Evolutionary conservation across 2,329 filamentous ascomycete genomes (phyloP).

Genomic region (Aspergillus sp.): DNA sequence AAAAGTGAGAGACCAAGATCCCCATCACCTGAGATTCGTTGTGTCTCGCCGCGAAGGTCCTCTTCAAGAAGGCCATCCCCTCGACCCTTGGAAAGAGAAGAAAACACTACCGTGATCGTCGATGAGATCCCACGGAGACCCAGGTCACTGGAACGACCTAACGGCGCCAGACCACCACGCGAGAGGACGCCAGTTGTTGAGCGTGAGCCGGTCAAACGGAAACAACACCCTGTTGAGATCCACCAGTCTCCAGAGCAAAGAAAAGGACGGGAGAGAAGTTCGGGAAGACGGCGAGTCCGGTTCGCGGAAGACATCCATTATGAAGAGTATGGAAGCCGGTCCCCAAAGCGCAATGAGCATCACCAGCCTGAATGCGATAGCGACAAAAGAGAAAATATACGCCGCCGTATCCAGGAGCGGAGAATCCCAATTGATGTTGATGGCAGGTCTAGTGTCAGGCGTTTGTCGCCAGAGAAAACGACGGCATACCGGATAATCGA

Average conservation of each 20-base stretch:
- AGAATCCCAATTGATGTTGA: neutral
- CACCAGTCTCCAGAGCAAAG: conserved; percentile 13
- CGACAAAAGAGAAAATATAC: neutral
- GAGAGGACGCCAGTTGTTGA: conserved; percentile 22
- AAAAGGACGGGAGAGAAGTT: conserved; percentile 5
- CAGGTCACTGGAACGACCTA: conserved; percentile 1
- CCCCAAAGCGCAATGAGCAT: neutral
- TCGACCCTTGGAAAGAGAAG: neutral
- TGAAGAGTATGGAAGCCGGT: conserved; percentile 9
- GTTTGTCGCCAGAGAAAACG: conserved; percentile 1
- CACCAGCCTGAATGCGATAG: neutral
- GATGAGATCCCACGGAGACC: neutral
- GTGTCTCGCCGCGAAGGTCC: conserved; percentile 6
- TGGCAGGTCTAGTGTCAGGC: neutral
- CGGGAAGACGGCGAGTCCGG: conserved; percentile 16
- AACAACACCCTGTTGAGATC: conserved; percentile 12
- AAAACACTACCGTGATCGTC: neutral
- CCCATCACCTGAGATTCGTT: conserved; percentile 7
- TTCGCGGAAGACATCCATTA: conserved; percentile 19
- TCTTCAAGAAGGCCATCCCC: neutral
- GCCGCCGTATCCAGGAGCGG: neutral
- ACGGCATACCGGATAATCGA: neutral
- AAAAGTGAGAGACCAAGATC: neutral
- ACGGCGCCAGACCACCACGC: conserved; percentile 13
- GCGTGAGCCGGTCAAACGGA: conserved; percentile 15